Evolutionary conservation across 108 stramenopile genomes (phyloP).

Genomic region (Pseudonitzschia delicatissima): DNA sequence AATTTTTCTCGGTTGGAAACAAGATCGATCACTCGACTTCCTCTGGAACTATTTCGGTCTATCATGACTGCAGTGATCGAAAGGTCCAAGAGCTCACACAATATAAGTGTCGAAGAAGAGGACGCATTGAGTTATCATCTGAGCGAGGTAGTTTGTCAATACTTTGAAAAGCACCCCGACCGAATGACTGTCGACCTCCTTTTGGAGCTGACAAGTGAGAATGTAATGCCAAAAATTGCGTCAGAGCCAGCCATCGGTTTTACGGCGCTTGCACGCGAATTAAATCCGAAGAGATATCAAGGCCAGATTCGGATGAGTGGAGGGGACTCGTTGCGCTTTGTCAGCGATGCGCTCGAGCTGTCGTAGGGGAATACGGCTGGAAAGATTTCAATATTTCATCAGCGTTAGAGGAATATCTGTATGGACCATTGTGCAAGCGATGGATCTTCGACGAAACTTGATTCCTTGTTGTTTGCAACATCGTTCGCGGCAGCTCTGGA

Average conservation of each 20-base stretch:
- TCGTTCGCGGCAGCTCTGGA: conserved; percentile 41
- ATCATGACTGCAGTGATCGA: conserved; percentile 24
- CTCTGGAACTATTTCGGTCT: conserved; percentile 31
- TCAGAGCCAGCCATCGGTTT: conserved; percentile 48
- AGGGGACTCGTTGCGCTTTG: conserved; percentile 29
- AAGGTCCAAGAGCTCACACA: conserved; percentile 4
- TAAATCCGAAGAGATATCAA: conserved; percentile 22
- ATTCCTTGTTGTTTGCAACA: conserved; percentile 46
- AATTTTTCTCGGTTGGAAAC: conserved; percentile 34
- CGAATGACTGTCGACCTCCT: conserved; percentile 22
- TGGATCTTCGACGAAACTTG: conserved; percentile 22
- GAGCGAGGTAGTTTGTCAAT: conserved; percentile 45
- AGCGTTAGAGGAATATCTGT: conserved; percentile 40
- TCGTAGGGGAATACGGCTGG: conserved; percentile 49
- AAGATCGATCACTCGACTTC: conserved; percentile 25
- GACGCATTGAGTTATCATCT: conserved; percentile 28
- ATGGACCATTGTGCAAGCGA: conserved; percentile 19
- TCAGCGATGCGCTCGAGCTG: conserved; percentile 37
- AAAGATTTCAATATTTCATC: conserved; percentile 38
- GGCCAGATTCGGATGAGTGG: conserved; percentile 29
- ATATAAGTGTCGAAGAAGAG: conserved; percentile 11
- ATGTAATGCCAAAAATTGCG: conserved; percentile 40
- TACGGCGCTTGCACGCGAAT: conserved; percentile 32
- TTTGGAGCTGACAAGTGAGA: conserved; percentile 37
- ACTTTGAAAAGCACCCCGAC: conserved; percentile 38